Conservation (phyloP, 441 rosid species). For the Erodium texanum region DNA sequence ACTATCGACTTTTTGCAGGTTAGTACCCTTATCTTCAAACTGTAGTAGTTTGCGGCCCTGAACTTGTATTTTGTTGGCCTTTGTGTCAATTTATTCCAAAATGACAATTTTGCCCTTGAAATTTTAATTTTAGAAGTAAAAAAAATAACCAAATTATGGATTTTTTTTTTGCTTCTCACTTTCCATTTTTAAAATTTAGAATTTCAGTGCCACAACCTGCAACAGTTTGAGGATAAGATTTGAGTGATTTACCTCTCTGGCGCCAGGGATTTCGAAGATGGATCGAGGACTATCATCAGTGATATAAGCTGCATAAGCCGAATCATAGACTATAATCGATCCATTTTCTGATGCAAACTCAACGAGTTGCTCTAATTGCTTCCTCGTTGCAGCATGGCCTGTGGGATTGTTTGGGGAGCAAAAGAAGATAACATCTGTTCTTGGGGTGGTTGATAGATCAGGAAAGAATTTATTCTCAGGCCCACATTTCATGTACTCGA, state of each 20-base stretch:
- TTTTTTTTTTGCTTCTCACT: too few species aligned
- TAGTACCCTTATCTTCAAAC: too few species aligned
- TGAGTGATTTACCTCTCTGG: slow-evolving; percentile 58
- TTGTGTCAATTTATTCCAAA: too few species aligned
- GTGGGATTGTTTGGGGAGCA: slow-evolving; percentile 98
- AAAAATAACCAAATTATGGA: too few species aligned
- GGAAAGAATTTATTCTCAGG: slow-evolving; percentile 97
- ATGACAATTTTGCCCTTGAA: too few species aligned
- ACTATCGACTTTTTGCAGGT: too few species aligned
- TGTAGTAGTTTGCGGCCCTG: too few species aligned
- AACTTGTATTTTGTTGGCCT: too few species aligned
- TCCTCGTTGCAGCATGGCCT: slow-evolving; percentile 86
- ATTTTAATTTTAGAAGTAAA: too few species aligned
- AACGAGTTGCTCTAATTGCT: slow-evolving; percentile 66
- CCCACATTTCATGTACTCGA: slow-evolving; percentile 85
- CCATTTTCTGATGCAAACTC: slow-evolving; percentile 85
- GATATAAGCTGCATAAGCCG: slow-evolving; percentile 88
- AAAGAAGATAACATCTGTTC: slow-evolving; percentile 83
- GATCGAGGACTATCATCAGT: slow-evolving; percentile 80
- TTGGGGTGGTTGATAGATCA: slow-evolving; percentile 52
- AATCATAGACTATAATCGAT: slow-evolving; percentile 83
- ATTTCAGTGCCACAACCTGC: too few species aligned
- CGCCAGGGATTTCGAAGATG: slow-evolving; percentile 96
- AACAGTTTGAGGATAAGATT: slow-evolving; percentile 1
- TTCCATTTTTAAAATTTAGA: too few species aligned